Evolutionary conservation across 345 rosid genomes (phyloP).

Genomic region (Eucalyptus virginea): DNA sequence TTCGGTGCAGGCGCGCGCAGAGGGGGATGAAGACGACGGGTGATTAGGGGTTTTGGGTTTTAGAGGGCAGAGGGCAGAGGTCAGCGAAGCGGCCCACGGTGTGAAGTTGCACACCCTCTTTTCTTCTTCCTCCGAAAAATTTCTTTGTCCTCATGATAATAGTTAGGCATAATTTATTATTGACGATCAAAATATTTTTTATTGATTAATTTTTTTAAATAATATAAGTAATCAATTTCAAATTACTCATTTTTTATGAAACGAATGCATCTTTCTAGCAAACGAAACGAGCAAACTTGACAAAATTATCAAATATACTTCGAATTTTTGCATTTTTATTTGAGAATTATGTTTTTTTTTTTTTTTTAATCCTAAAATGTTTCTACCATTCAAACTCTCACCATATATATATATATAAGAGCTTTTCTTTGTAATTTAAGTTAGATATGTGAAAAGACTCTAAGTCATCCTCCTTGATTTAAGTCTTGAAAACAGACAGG

Average conservation of each 20-base stretch:
- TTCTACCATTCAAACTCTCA: background rate
- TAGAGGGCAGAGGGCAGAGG: background rate
- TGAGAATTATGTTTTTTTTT: background rate
- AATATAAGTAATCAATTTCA: too few relatives aligned
- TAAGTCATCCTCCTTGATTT: background rate
- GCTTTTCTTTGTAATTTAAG: background rate
- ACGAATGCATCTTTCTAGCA: background rate
- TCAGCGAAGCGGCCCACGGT: background rate
- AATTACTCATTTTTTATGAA: too few relatives aligned
- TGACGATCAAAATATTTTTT: too few relatives aligned
- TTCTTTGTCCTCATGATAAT: too few relatives aligned
- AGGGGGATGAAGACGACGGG: background rate
- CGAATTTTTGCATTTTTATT: background rate
- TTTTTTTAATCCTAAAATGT: background rate
- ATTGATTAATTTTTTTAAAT: too few relatives aligned
- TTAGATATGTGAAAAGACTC: background rate
- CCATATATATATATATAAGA: background rate
- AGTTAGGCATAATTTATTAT: too few relatives aligned
- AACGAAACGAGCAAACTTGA: fast-evolving
- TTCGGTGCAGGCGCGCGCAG: background rate
- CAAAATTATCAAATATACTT: too few relatives aligned
- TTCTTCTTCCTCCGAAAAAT: background rate
- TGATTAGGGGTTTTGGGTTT: background rate
- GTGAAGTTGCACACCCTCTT: background rate
- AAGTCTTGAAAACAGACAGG: background rate